These are phyloP conservation scores for Trametes villosa DNA, from an alignment of 768 basidiomycete species.

Conservation along the genomic window DNA sequence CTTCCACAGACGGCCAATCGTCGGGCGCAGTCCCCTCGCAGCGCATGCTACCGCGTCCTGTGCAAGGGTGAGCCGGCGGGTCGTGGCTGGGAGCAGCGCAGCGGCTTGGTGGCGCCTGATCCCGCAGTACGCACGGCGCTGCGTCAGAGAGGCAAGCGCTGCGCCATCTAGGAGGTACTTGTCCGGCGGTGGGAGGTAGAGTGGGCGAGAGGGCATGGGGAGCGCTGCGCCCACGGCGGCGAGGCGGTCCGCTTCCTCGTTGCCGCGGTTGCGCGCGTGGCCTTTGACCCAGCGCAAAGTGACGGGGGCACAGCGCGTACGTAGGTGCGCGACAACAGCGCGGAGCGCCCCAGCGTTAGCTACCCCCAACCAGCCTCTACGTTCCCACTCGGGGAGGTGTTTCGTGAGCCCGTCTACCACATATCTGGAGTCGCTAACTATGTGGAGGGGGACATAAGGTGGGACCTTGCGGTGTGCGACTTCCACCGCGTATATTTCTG, in stretches of 20 bases:
- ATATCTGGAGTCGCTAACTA: not conserved
- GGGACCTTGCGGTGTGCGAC: not conserved
- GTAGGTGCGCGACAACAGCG: not conserved
- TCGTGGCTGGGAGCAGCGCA: too few relatives aligned
- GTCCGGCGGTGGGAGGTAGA: too few relatives aligned
- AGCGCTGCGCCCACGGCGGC: not conserved
- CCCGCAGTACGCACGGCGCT: too few relatives aligned
- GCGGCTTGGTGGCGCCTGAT: too few relatives aligned
- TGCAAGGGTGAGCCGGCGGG: too few relatives aligned
- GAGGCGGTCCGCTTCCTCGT: not conserved
- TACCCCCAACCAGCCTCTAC: slow-evolving; percentile 25
- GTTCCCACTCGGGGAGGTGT: not conserved
- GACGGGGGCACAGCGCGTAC: not conserved
- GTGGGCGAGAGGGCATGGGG: too few relatives aligned
- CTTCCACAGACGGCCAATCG: not conserved
- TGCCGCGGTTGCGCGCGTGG: not conserved
- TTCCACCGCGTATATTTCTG: not conserved
- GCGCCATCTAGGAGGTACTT: not conserved
- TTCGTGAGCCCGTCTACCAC: not conserved
- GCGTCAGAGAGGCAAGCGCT: too few relatives aligned
- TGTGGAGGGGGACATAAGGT: not conserved
- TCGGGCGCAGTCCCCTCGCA: not conserved
- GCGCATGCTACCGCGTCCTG: too few relatives aligned
- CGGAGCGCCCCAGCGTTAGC: slow-evolving; percentile 16
- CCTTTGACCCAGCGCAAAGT: not conserved